A percentile compares a stretch with the other conserved stretches of the same genome.
These are phyloP conservation scores for Syzygium jambos DNA, from an alignment of 345 rosid species.

Conservation along the genomic window DNA sequence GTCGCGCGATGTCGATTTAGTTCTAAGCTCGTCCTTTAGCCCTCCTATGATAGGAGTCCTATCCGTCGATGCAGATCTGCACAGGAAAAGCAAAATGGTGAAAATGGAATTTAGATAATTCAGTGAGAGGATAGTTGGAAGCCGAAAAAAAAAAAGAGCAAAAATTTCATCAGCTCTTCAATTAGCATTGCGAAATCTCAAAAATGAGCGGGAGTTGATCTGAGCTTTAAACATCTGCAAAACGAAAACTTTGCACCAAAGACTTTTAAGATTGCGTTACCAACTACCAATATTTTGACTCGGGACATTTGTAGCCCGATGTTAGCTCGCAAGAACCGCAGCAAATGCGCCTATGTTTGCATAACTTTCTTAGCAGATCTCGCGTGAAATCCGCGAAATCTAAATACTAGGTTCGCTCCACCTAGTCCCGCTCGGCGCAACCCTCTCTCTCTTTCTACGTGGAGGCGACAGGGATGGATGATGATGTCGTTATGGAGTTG, in stretches of 20 bases:
- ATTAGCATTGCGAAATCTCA: background rate
- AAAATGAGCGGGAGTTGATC: background rate
- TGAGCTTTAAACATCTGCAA: background rate
- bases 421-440: background rate
- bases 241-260: background rate
- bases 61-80: no score
- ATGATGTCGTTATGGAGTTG: background rate
- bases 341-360: no score
- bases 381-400: background rate
- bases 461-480: background rate
- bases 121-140: background rate
- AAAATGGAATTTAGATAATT: background rate
- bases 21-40: background rate
- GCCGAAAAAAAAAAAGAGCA: background rate
- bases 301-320: background rate
- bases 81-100: no score
- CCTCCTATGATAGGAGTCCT: background rate
- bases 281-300: background rate
- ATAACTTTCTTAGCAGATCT: no score
- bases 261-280: background rate
- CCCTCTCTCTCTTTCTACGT: background rate
- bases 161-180: accelerated
- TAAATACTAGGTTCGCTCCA: background rate
- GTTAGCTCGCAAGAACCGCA: background rate
- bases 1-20: accelerated